Conservation (phyloP, 148 eudicot genomes). For the Dianthus caryophyllus region DNA sequence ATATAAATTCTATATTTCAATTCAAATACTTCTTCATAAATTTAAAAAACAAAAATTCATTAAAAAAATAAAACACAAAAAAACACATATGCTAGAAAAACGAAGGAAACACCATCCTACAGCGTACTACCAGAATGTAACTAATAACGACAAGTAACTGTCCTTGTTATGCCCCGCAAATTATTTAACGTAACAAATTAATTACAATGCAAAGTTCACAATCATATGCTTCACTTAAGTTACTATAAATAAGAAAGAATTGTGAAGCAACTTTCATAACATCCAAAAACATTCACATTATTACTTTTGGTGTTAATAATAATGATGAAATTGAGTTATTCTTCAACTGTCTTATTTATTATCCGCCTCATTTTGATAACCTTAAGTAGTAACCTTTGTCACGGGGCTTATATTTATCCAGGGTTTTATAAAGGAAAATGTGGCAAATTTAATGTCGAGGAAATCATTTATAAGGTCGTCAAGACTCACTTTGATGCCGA, state of each 20-base stretch:
- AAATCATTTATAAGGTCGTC: not conserved
- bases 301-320: not conserved
- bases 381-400: not conserved
- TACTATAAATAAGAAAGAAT: slow-evolving; percentile 5
- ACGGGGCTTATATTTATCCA: not conserved
- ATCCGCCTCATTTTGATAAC: not conserved
- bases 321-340: not conserved
- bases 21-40: too few relatives aligned
- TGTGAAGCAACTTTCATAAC: not conserved
- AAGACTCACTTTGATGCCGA: not conserved
- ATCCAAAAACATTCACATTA: not conserved
- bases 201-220: not conserved
- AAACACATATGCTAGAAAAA: too few relatives aligned
- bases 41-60: too few relatives aligned
- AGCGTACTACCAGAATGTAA: too few relatives aligned
- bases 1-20: too few relatives aligned
- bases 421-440: slow-evolving; percentile 6
- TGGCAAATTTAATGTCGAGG: slow-evolving; percentile 14
- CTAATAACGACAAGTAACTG: too few relatives aligned
- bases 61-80: too few relatives aligned
- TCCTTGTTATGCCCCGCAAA: too few relatives aligned
- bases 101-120: too few relatives aligned
- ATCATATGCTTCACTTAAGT: not conserved
- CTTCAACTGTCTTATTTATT: not conserved
- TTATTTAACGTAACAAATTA: not conserved